phyloP scores from a whole-genome alignment of 495 filamentous ascomycete species.

The Jackrogersella multiformis region DNA sequence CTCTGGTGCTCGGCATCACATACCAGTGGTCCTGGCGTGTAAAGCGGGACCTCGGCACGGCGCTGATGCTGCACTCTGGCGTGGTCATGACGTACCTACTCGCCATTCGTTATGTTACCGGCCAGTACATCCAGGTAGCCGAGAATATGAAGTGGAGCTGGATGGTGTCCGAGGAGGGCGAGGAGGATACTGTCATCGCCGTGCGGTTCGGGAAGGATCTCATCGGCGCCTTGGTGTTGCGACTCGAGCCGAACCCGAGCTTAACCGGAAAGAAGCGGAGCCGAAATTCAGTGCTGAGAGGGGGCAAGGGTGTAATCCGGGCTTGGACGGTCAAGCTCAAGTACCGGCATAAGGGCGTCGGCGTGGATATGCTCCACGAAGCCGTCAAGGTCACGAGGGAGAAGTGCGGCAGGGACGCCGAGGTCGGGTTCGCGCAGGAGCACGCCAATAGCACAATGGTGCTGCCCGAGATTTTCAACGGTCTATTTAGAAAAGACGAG shows the following conservation, averaged over 20 bases:
- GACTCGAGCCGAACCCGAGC: conserved; percentile 50
- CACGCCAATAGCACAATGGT: conserved; percentile 73
- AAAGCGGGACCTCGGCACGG: conserved; percentile 47
- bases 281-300: conserved; percentile 46
- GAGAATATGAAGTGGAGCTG: conserved; percentile 52
- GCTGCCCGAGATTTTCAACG: conserved; percentile 69
- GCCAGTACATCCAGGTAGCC: conserved; percentile 52
- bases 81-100: conserved; percentile 54
- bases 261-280: conserved; percentile 32
- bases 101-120: conserved; percentile 53
- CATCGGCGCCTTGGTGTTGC: conserved; percentile 55
- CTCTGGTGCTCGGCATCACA: conserved; percentile 39
- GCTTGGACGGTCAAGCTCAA: conserved; percentile 77
- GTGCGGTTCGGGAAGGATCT: conserved; percentile 52
- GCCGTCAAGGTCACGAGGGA: conserved; percentile 67
- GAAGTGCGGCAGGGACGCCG: conserved; percentile 64
- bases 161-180: conserved; percentile 45
- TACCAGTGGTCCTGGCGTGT: conserved; percentile 50
- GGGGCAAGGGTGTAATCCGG: conserved; percentile 66
- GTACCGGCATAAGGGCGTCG: conserved; percentile 75
- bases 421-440: conserved; percentile 70
- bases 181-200: conserved; percentile 55
- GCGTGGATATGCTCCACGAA: conserved; percentile 71
- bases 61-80: conserved; percentile 46
- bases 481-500: conserved; percentile 65